Percentiles rank a stretch among this genome's conserved stretches.
phyloP scores from a whole-genome alignment of 805 yeast genomes.

The Kodamaea laetipori region DNA sequence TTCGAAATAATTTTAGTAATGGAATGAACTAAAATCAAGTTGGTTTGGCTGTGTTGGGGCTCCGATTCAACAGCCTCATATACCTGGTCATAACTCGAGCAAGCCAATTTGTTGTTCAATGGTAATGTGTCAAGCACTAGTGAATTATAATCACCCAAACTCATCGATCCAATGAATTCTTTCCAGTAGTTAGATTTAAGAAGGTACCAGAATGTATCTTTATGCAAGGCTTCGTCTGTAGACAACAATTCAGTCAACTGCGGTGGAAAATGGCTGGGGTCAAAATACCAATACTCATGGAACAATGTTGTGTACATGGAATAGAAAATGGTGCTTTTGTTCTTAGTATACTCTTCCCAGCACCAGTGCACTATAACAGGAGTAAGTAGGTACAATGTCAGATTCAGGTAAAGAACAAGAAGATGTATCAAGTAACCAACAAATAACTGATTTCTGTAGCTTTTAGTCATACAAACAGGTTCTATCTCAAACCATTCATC shows the following conservation, averaged over 20 bases:
- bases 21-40: slow-evolving; percentile 21
- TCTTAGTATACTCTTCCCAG: slow-evolving; percentile 7
- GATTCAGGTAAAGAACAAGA: slow-evolving; percentile 36
- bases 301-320: slow-evolving; percentile 22
- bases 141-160: slow-evolving; percentile 21
- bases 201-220: slow-evolving; percentile 29
- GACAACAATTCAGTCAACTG: slow-evolving; percentile 8
- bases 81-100: slow-evolving; percentile 19
- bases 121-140: slow-evolving; percentile 28
- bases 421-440: slow-evolving; percentile 39
- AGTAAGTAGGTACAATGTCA: slow-evolving; percentile 31
- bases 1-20: slow-evolving; percentile 19
- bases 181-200: slow-evolving; percentile 34
- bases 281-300: slow-evolving; percentile 27
- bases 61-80: slow-evolving; percentile 14
- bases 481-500: slow-evolving; percentile 41
- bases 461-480: slow-evolving; percentile 25
- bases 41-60: slow-evolving; percentile 25
- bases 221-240: background rate
- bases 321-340: background rate
- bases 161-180: slow-evolving; percentile 19
- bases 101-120: slow-evolving; percentile 18
- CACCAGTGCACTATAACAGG: slow-evolving; percentile 42
- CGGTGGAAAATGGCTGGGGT: slow-evolving; percentile 6
- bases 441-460: slow-evolving; percentile 27